These are phyloP conservation scores for Leccinum arenicola DNA, from an alignment of 768 basidiomycete species.

Conservation along the genomic window DNA sequence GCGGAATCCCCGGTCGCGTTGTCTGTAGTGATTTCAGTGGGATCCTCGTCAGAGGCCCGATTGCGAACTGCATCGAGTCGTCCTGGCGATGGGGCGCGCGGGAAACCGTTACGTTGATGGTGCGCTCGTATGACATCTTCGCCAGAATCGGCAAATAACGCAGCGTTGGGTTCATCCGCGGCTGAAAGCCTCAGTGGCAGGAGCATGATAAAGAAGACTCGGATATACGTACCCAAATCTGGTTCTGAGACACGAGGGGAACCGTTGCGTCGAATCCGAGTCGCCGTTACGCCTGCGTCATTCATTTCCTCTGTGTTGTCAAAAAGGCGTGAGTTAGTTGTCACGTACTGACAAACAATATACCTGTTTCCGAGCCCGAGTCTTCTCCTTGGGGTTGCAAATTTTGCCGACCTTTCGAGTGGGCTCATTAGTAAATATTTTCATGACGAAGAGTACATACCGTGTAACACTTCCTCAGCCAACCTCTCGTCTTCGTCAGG, in stretches of 20 bases:
- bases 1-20: neutral
- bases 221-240: too few species aligned
- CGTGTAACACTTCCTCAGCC: neutral
- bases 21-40: neutral
- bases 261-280: too few species aligned
- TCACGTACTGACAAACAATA: too few species aligned
- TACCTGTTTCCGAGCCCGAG: too few species aligned
- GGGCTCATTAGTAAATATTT: neutral
- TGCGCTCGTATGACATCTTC: neutral
- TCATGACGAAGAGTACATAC: neutral
- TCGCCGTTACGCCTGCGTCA: too few species aligned
- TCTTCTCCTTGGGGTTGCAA: too few species aligned
- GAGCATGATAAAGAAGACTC: too few species aligned
- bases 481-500: neutral
- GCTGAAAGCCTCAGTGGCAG: neutral
- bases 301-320: neutral
- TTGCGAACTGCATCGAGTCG: neutral
- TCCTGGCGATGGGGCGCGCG: neutral
- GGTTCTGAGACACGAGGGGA: too few species aligned
- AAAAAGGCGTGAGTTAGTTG: neutral
- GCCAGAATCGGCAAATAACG: neutral
- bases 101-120: neutral
- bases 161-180: neutral
- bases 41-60: neutral
- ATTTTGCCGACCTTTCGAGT: neutral